These are phyloP conservation scores for Fusarium phyllophilum DNA, from an alignment of 2,329 filamentous ascomycete species.

Conservation along the genomic window DNA sequence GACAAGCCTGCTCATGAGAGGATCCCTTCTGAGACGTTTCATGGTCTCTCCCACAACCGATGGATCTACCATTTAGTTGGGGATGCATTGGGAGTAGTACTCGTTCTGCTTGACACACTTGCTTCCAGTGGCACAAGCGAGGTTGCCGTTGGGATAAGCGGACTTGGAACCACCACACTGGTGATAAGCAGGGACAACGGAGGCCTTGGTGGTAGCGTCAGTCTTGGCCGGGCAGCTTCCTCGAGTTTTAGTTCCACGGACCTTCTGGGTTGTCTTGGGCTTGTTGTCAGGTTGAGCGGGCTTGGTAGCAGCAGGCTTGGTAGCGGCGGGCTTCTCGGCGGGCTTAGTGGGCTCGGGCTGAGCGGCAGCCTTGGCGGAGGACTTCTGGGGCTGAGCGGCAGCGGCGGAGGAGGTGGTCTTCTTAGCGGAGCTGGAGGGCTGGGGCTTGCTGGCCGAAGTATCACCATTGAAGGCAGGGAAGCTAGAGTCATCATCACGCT, in stretches of 20 bases:
- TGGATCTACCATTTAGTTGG: conserved; percentile 35
- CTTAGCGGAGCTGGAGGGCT: conserved; percentile 3
- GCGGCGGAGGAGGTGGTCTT: neutral
- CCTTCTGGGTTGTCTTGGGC: conserved; percentile 20
- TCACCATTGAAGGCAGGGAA: conserved; percentile 42
- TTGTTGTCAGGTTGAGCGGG: conserved; percentile 4
- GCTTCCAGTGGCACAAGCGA: conserved; percentile 36
- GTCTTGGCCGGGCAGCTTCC: conserved; percentile 28
- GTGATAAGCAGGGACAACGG: conserved; percentile 26
- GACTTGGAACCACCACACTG: conserved; percentile 40
- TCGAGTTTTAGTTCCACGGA: conserved; percentile 22
- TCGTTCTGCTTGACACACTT: conserved; percentile 40
- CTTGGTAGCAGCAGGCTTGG: conserved; percentile 13
- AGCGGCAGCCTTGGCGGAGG: conserved; percentile 11
- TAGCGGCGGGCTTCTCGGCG: neutral
- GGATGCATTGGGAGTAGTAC: conserved; percentile 41
- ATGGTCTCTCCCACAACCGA: neutral
- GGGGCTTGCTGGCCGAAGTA: conserved; percentile 19
- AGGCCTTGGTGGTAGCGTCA: conserved; percentile 20
- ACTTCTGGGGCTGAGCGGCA: conserved; percentile 15
- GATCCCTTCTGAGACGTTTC: neutral
- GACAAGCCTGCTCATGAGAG: conserved; percentile 15
- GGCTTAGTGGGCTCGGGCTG: conserved; percentile 15
- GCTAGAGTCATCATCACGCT: conserved; percentile 44
- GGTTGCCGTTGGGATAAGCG: conserved; percentile 35